Base-by-base conservation (phyloP, 352 stramenopile species). In the Globisporangium ultimum region DNA sequence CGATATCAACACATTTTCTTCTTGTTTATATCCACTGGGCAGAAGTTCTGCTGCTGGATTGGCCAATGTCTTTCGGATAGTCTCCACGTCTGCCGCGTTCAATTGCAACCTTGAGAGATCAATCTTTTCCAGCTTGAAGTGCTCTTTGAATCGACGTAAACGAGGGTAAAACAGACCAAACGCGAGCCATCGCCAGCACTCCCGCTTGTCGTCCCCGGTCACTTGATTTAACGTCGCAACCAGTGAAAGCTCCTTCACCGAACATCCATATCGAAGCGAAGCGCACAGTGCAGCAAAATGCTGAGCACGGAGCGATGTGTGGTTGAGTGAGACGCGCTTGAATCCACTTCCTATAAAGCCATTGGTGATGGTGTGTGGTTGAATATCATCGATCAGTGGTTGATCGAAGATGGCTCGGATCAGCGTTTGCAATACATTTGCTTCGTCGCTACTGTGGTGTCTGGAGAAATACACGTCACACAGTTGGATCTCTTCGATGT, bases 101-200 rank as follows among this genome's bases (percentile, higher is more conserved):
- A 63, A 50, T 24, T 24, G 38, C 18, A 58, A 53, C 40, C 58
- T 41, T 6, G 58, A 63, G 17, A 63, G n/a, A 47, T 58, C 58
- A 13, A 58, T 22, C n/a, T 49, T 55, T 10, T 28, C 21, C 1
- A 40, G 9, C 13, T 55, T 47, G 34, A 58, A 38, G 14, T n/a
- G 24, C 8, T n/a, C n/a, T 59, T 38, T 20, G 13, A 18, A 59
- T 17, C 21, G 22, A 42, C 21, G 22, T 12, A 45, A 24, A 51
- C 40, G 41, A 20, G 40, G 12, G 28, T 38, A 42, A 20, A 58
- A 63, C 13, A 63, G 22, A 46, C 49, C 40, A 22, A 63, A 48
- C 15, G 58, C 58, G 18, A 63, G 48, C 48, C 51, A 63, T 49
- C 58, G 58, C 58, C 58, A 63, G 58, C 58, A 63, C 51, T 53